Base-by-base conservation (phyloP, 176 grass and related monocot genomes). In the Otatea glauca region DNA sequence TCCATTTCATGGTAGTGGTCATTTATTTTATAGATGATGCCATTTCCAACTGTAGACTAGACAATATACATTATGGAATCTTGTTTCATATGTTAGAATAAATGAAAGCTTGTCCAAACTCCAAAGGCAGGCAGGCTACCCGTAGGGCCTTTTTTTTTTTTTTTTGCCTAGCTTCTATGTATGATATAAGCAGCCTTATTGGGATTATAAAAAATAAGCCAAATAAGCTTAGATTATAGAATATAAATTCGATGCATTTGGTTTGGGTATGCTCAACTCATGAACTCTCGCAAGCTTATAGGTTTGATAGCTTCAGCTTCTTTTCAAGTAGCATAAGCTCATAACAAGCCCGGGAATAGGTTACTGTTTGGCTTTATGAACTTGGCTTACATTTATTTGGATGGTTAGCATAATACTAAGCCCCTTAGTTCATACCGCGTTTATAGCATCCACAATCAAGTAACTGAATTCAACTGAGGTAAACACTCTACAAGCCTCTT, bases 1-100 rank as follows among this genome's bases (percentile, higher is more conserved):
- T 81, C 44, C 25, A 70, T 72, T 47, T 74, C 62, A 45, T 68
- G 23, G 44, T 54, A 70, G 48, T 88, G 48, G 9, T 51, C 34
- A 72, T 44, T 37, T 63, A 61, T 62, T 75, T 62, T 74, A 50
- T 63, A 54, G 29, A 85, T 74, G 34, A 77, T 38, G 75, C 65
- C 47, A 71, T 24, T 51, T 24, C 42, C 43, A 70, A 24, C 44
- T 65, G 71, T 34, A 55, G 13, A 81, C 56, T 24, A 64, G 1
- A 77, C 4, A 9, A 80, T 4, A 75, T 55, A 80, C 24, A 70
- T 76, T 29, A 23, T 50, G 42, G 53, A 63, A 67, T 58, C 27
- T 59, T 77, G 37, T 87, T 72, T 38, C 79, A 84, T 79, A 56
- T 74, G 9, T 11, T 79, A 58, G 6, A 14, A 83, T 35, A 82